Conservation (phyloP, 176 grass and related monocot species). For the Alloteropsis semialata region DNA sequence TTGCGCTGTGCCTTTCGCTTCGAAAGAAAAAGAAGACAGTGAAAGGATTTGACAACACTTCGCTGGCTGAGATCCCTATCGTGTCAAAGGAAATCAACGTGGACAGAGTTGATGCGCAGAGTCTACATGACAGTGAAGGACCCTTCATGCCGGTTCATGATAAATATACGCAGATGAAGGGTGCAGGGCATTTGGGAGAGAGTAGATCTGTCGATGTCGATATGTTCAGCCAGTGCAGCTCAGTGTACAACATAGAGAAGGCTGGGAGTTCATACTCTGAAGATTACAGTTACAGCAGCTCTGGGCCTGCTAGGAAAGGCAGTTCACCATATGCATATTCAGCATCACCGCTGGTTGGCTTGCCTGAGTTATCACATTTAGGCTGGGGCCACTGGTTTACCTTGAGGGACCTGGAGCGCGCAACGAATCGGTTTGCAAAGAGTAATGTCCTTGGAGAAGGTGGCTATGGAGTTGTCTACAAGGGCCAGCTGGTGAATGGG, state of each 20-base stretch:
- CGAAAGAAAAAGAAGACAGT: conserved; percentile 52
- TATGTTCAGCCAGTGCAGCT: conserved; percentile 79
- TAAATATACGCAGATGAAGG: conserved; percentile 53
- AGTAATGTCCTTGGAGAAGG: conserved; percentile 90
- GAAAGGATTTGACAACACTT: conserved; percentile 25
- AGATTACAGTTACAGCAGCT: conserved; percentile 66
- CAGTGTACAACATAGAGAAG: conserved; percentile 65
- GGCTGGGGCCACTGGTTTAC: conserved; percentile 99
- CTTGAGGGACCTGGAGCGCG: conserved; percentile 78
- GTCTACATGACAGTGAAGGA: conserved; percentile 20
- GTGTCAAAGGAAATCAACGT: conserved; percentile 85
- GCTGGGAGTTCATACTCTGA: conserved; percentile 79
- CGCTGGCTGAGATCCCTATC: conserved; percentile 63
- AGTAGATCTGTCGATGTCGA: conserved; percentile 70
- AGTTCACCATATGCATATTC: conserved; percentile 48
- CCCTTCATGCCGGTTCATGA: conserved; percentile 52
- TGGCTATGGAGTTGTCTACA: conserved; percentile 91
- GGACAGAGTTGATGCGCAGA: conserved; percentile 62
- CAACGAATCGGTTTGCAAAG: conserved; percentile 68
- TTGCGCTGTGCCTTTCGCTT: conserved; percentile 61
- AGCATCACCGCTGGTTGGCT: conserved; percentile 61
- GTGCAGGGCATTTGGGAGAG: conserved; percentile 27
- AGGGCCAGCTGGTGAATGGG: conserved; percentile 62
- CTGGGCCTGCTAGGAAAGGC: conserved; percentile 49
- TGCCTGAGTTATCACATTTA: conserved; percentile 75